A percentile compares a stretch with the other conserved stretches of the same genome.
phyloP scores from a whole-genome alignment of 2,329 filamentous ascomycete genomes.

The Thielaviopsis ethacetica region DNA sequence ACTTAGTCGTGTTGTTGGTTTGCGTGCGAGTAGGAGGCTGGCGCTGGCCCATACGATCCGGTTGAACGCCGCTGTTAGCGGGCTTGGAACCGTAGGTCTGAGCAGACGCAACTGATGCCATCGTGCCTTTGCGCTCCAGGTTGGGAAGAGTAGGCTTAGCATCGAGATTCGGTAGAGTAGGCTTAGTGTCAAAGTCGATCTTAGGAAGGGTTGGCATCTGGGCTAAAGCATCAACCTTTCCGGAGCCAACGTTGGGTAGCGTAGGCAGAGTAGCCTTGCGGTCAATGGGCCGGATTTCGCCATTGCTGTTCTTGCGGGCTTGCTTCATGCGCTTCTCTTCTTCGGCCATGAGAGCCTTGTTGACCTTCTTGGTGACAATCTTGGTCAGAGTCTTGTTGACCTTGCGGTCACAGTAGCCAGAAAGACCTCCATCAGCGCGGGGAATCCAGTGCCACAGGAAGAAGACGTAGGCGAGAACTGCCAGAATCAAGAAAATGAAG shows the following conservation, averaged over 20 bases:
- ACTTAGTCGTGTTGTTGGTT: constrained; percentile 30
- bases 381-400: constrained; percentile 70
- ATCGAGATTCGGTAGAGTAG: constrained; percentile 3
- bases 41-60: constrained; percentile 34
- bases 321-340: constrained; percentile 41
- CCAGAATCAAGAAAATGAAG: constrained; percentile 56
- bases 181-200: constrained; percentile 7
- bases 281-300: constrained; percentile 32
- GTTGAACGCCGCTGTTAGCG: constrained; percentile 36
- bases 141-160: constrained; percentile 7
- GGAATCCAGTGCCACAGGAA: constrained; percentile 93
- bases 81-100: constrained; percentile 46
- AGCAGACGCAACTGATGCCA: constrained; percentile 31
- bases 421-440: constrained; percentile 59
- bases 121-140: constrained; percentile 41
- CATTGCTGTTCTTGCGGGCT: constrained; percentile 32
- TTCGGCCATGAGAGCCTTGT: constrained; percentile 72
- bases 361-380: constrained; percentile 75
- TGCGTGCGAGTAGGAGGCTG: constrained; percentile 29
- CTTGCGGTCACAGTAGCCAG: constrained; percentile 79
- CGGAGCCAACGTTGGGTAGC: constrained; percentile 27
- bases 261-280: constrained; percentile 49
- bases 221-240: constrained; percentile 33
- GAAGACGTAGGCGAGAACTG: constrained; percentile 62
- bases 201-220: constrained; percentile 42